Evolutionary conservation across 176 grass and related monocot species (phyloP), one percentile per base, ranked within the genome.

Genomic region (Lolium rigidum): DNA sequence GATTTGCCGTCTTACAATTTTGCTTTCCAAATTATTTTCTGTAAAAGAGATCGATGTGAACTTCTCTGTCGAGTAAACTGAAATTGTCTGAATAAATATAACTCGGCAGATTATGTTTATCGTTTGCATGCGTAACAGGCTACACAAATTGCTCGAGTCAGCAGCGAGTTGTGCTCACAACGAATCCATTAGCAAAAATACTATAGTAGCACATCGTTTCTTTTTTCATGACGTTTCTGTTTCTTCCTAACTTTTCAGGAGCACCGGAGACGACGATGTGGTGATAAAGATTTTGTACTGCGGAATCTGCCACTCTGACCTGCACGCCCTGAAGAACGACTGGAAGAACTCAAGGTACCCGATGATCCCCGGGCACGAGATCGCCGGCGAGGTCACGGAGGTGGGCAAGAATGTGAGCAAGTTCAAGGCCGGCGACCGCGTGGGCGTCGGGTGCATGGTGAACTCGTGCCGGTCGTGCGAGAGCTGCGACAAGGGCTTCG

Each of bases 231-330:
- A 35, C 31, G 31, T 35, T 35, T 35, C 31, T 35, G 31, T 35
- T 35, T 35, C 31, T 35, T 35, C 31, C 31, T 35, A 35, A 35
- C 31, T 35, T 35, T 35, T 35, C 31, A 35, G 95, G 80, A 86
- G 87, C 69, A 97, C 85, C 0, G 95, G 95, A 77, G 92, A 90
- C 0, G 90, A 93, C 46, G 95, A 97, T 38, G 95, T 97, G 1
- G 84, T 60, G 28, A 92, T 97, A 80, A 97, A 91, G 82, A 91
- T 94, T 9, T 54, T 94, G 1, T 97, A 81, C 81, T 97, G 95
- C 35, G 92, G 95, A 7, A 87, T 97, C 63, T 97, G 92, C 60
- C 95, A 97, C 78, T 95, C 92, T 1, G 92, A 97, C 62, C 75
- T 97, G 2, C 95, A 97, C 82, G 70, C 15, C 75, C 69, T 97